Percentiles rank a stretch among this genome's conserved stretches.
Conservation (phyloP, 371 early-diverging fungal genomes). For the Coemansia sp. region DNA sequence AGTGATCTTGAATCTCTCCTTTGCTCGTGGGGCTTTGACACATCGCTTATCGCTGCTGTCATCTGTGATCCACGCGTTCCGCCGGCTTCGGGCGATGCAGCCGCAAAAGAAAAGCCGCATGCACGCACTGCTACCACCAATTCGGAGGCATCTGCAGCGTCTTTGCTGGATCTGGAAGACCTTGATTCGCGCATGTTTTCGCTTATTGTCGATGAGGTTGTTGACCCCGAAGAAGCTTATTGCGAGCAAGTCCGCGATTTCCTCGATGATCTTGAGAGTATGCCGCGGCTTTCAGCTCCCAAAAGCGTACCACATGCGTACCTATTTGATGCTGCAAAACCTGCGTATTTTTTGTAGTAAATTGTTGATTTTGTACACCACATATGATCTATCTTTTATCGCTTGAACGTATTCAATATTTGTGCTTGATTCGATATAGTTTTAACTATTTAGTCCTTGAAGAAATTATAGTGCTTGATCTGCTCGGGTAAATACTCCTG, state of each 20-base stretch:
- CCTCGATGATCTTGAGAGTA: constrained; percentile 28
- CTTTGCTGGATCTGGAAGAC: constrained; percentile 9
- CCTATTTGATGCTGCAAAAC: neutral
- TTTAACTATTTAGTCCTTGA: constrained; percentile 20
- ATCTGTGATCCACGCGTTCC: constrained; percentile 14
- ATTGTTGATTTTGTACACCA: too few relatives aligned
- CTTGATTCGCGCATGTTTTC: constrained; percentile 42
- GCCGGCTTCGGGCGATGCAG: neutral
- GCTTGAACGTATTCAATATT: too few relatives aligned
- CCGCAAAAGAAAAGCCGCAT: neutral
- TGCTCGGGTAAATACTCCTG: constrained; percentile 77
- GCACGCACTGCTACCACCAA: neutral
- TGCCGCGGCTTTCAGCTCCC: constrained; percentile 23
- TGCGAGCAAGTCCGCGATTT: constrained; percentile 46
- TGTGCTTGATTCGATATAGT: too few relatives aligned
- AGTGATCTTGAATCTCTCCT: constrained; percentile 24
- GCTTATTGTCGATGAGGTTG: constrained; percentile 46
- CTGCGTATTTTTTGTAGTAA: neutral
- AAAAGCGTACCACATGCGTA: neutral
- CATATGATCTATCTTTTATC: too few relatives aligned
- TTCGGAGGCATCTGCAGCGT: neutral
- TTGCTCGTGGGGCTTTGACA: constrained; percentile 42
- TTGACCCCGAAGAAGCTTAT: constrained; percentile 47
- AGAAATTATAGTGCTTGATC: constrained; percentile 57
- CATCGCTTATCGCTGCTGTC: constrained; percentile 21